Base-by-base conservation (phyloP, 805 yeast genomes). In the Starmera quercuum region DNA sequence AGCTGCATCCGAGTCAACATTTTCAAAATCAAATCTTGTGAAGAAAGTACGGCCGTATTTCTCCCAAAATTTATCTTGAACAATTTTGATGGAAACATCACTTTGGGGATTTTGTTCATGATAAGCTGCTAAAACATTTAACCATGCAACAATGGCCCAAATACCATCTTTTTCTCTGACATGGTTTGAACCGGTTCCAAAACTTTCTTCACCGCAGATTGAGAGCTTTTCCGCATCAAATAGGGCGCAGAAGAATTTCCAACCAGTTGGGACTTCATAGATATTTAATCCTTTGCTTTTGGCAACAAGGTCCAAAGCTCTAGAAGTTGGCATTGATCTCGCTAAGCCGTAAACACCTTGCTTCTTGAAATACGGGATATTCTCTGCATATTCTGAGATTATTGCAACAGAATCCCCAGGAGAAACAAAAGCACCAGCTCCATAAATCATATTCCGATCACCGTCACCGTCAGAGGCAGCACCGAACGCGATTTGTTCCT, bases 391-490 rank as follows among this genome's bases (percentile, higher is more conserved):
- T 63, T 92, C 97, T 13, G 97, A 88, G 56, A 90, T 90, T 46
- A 90, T 90, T 28, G 98, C 97, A 22, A 90, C 97, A 5, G 95
- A 83, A 59, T 90, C 98, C 56, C 98, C 97, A 7, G 98, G 98
- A 2, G 97, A 87, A 11, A 90, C 97, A 59, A 90, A 90, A 3
- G 97, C 74, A 30, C 82, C 82, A 26, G 85, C 86, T 39, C 98
- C 98, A 59, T 92, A 92, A 52, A 90, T 90, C 98, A 90, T 90
- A 59, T 90, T 90, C 64, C 98, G 78, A 57, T 90, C 98, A 59
- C 98, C 98, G 51, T 90, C 98, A 59, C 98, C 98, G 56, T 86
- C 98, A n/a, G 95, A 83, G 7, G 97, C 97, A 25, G 97, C 97
- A 43, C 98, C 98, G 56, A 90, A 90, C 7, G 90, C 83, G 45